phyloP scores from a whole-genome alignment of 2,329 filamentous ascomycete genomes.

The Rhynchosporium secalis region DNA sequence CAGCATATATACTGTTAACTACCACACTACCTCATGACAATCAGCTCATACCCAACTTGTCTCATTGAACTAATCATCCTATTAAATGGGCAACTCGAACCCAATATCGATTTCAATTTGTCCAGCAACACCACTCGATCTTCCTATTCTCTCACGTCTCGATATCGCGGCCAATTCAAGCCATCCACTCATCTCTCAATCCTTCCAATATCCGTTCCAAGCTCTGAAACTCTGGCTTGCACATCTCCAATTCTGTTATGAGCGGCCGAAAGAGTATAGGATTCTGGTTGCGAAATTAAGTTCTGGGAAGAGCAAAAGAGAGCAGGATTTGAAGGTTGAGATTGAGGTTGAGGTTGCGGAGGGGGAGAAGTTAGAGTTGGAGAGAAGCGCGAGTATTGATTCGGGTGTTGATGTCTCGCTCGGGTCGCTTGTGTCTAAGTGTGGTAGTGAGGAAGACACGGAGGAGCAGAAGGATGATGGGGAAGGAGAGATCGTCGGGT shows the following conservation, averaged over 20 bases:
- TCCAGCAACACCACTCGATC: conserved; percentile 4
- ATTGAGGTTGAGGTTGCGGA: no score
- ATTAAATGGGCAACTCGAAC: neutral
- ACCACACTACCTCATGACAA: neutral
- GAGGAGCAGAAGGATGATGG: neutral
- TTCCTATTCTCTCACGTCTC: conserved; percentile 6
- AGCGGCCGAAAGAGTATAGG: neutral
- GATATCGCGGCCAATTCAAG: conserved; percentile 11
- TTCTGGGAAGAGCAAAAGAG: neutral
- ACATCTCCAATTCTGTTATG: conserved; percentile 8
- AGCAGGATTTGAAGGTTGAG: neutral
- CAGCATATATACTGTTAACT: no score
- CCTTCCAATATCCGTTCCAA: conserved; percentile 10
- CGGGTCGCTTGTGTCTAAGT: neutral
- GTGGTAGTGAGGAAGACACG: neutral
- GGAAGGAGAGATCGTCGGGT: conserved; percentile 13
- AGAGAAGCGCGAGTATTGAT: neutral
- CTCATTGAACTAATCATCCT: neutral
- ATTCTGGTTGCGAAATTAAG: conserved; percentile 6
- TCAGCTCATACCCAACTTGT: neutral
- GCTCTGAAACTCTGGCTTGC: conserved; percentile 12
- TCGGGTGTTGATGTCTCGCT: neutral
- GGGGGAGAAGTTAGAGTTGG: neutral
- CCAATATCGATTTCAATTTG: conserved; percentile 7
- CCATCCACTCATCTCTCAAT: conserved; percentile 14